Conservation (phyloP, 2,329 filamentous ascomycete genomes). For the Phoma sp. region DNA sequence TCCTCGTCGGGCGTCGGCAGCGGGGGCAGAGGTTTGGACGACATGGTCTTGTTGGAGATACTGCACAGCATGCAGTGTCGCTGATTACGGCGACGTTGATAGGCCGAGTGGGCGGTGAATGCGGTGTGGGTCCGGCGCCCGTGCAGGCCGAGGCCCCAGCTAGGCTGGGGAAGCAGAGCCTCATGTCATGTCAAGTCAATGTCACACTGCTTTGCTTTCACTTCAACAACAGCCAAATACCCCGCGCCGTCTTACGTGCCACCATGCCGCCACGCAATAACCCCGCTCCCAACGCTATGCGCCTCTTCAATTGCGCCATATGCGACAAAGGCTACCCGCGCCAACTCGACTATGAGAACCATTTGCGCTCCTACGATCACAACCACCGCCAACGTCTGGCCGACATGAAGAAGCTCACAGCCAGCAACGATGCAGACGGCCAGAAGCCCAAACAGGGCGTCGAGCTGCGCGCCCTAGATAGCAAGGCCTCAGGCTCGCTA, state of each 20-base stretch:
- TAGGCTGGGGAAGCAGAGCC: background rate
- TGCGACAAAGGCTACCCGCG: constrained; percentile 93
- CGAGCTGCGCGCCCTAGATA: constrained; percentile 36
- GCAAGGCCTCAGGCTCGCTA: constrained; percentile 27
- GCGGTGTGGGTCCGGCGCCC: constrained; percentile 8
- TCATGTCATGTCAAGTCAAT: too few relatives aligned
- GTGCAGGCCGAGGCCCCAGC: constrained; percentile 2
- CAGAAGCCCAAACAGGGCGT: constrained; percentile 27
- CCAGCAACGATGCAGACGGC: constrained; percentile 33
- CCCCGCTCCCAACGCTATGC: constrained; percentile 52
- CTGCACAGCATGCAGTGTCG: constrained; percentile 9
- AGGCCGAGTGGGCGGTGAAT: constrained; percentile 21
- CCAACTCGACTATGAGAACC: constrained; percentile 95
- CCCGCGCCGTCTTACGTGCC: background rate
- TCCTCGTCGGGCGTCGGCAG: constrained; percentile 17
- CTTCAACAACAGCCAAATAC: background rate
- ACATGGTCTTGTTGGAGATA: constrained; percentile 13
- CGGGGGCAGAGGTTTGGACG: constrained; percentile 4
- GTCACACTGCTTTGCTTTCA: too few relatives aligned
- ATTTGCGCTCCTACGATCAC: constrained; percentile 94
- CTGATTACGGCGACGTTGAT: constrained; percentile 43
- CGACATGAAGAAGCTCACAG: constrained; percentile 75
- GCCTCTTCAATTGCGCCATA: constrained; percentile 62
- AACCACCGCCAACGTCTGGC: constrained; percentile 76
- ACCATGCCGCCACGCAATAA: constrained; percentile 45